Percentiles rank a stretch among this genome's conserved stretches.
phyloP scores from a whole-genome alignment of 768 basidiomycete species.

The Serendipita indica region DNA sequence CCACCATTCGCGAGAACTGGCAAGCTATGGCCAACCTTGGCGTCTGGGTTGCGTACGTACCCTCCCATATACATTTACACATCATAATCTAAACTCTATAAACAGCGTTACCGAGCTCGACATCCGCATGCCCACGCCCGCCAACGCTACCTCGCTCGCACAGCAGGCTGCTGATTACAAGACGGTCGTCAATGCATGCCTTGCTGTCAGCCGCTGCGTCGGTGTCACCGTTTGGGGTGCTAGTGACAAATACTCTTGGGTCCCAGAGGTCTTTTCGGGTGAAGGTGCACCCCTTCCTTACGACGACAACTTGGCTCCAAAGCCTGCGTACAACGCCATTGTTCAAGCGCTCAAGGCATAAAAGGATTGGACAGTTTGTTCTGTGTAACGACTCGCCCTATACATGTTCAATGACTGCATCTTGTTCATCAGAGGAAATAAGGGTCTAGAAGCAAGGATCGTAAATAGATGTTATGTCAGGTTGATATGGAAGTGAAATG shows the following conservation, averaged over 20 bases:
- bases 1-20: slow-evolving; percentile 1
- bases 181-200: slow-evolving; percentile 32
- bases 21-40: neutral
- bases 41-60: neutral
- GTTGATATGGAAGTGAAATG: no score
- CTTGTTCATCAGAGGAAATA: no score
- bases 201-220: slow-evolving; percentile 28
- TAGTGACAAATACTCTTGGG: slow-evolving; percentile 10
- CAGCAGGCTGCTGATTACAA: slow-evolving; percentile 13
- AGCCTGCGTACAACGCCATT: slow-evolving; percentile 8
- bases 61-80: neutral
- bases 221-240: slow-evolving; percentile 36
- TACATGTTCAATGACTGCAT: neutral
- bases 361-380: neutral
- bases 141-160: slow-evolving; percentile 8
- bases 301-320: neutral
- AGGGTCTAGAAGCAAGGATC: no score
- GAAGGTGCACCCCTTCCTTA: neutral
- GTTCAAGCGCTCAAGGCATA: slow-evolving; percentile 3
- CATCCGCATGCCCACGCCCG: slow-evolving; percentile 14
- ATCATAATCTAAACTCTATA: neutral
- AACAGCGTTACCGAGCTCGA: slow-evolving; percentile 3
- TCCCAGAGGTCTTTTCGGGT: slow-evolving; percentile 1
- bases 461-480: no score
- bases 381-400: neutral